phyloP scores from a whole-genome alignment of 805 yeast species.

The Candida argentea region DNA sequence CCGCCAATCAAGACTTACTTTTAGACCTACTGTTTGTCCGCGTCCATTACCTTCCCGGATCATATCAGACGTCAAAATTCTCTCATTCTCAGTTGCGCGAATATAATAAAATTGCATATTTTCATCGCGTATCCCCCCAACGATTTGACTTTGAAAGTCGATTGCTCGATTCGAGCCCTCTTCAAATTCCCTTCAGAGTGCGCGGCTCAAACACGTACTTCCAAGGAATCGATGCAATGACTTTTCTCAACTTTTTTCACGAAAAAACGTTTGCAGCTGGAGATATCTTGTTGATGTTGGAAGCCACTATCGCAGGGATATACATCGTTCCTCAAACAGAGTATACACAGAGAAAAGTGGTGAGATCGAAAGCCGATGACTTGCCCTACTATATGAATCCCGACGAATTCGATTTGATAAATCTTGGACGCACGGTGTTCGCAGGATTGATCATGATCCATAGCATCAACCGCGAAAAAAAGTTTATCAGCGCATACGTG shows the following conservation, averaged over 20 bases:
- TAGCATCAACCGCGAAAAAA: constrained; percentile 37
- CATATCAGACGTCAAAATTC: constrained; percentile 20
- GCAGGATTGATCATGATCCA: constrained; percentile 57
- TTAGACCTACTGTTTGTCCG: constrained; percentile 17
- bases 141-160: constrained; percentile 15
- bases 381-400: constrained; percentile 13
- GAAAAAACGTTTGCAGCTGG: constrained; percentile 10
- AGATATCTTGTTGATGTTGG: constrained; percentile 23
- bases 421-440: constrained; percentile 12
- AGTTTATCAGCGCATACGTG: constrained; percentile 45
- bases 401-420: constrained; percentile 5
- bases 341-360: constrained; percentile 2
- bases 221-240: constrained; percentile 16
- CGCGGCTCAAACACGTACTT: constrained; percentile 3
- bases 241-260: constrained; percentile 14
- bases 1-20: constrained; percentile 19
- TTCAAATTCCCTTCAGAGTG: constrained; percentile 17
- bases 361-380: background rate
- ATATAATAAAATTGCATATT: constrained; percentile 40
- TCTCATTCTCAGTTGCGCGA: constrained; percentile 44
- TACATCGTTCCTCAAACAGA: constrained; percentile 17
- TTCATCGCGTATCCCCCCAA: constrained; percentile 30
- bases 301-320: constrained; percentile 33
- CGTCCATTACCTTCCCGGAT: constrained; percentile 24
- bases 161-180: constrained; percentile 15